Conservation (phyloP, 768 basidiomycete species). For the Piloderma croceum region DNA sequence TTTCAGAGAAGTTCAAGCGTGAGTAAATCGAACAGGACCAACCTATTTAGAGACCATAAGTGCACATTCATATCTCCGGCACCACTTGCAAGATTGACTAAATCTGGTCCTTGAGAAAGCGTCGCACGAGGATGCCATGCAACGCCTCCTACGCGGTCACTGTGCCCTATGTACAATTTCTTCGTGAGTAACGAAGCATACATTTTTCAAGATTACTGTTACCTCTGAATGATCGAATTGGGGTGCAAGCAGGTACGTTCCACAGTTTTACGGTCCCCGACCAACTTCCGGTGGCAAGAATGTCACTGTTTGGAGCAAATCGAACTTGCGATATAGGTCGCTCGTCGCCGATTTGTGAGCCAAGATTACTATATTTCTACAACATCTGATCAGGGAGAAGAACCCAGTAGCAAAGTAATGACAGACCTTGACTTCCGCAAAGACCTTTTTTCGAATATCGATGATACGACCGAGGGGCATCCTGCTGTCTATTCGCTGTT, state of each 20-base stretch:
- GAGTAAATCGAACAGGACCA: conserved; percentile 13
- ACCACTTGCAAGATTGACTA: conserved; percentile 85
- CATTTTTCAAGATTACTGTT: conserved; percentile 13
- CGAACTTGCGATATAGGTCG: conserved; percentile 90
- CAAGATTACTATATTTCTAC: conserved; percentile 86
- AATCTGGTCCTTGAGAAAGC: conserved; percentile 51
- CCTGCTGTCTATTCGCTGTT: conserved; percentile 86
- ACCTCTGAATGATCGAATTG: conserved; percentile 73
- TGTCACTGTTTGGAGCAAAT: conserved; percentile 86
- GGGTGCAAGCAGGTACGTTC: conserved; percentile 89
- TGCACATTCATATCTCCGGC: conserved; percentile 83
- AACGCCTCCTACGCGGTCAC: conserved; percentile 88
- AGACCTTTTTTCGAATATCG: conserved; percentile 88
- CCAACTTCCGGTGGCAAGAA: conserved; percentile 93
- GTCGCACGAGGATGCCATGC: conserved; percentile 98
- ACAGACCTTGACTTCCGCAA: conserved; percentile 78
- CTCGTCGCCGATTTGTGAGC: conserved; percentile 97
- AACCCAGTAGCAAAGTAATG: not conserved
- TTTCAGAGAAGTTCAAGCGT: too few relatives aligned
- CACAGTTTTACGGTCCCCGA: conserved; percentile 92
- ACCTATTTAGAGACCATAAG: conserved; percentile 88
- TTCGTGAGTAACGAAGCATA: conserved; percentile 6
- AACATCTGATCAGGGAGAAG: not conserved
- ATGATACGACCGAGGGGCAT: conserved; percentile 85
- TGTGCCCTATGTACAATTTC: conserved; percentile 53